Conservation (phyloP, 1,284 basidiomycete species). For the Mycosarcoma mackinlayi region DNA sequence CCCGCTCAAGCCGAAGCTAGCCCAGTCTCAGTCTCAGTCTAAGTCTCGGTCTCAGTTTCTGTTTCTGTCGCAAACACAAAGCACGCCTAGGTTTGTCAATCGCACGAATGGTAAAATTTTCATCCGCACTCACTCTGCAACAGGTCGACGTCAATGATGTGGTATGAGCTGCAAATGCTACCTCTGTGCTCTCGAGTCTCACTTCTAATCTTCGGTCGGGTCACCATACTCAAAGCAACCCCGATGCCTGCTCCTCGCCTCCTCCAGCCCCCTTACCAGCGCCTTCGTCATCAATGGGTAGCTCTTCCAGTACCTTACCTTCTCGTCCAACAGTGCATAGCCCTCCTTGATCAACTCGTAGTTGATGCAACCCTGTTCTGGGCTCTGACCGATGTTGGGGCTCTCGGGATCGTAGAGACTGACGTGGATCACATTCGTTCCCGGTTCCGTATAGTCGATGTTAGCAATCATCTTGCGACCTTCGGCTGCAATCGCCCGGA, state of each 20-base stretch:
- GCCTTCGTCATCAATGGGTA: conserved; percentile 43
- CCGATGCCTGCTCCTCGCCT: conserved; percentile 47
- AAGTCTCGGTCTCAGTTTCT: too few species aligned
- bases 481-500: conserved; percentile 52
- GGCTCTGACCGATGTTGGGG: conserved; percentile 35
- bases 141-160: not conserved
- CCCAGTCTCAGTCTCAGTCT: too few species aligned
- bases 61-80: too few species aligned
- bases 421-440: conserved; percentile 38
- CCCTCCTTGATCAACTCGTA: conserved; percentile 54
- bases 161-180: not conserved
- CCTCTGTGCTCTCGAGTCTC: not conserved
- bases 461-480: conserved; percentile 63
- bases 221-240: conserved; percentile 61
- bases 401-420: conserved; percentile 61
- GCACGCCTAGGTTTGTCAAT: too few species aligned
- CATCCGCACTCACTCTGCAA: not conserved
- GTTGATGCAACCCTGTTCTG: conserved; percentile 56
- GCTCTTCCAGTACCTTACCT: conserved; percentile 55
- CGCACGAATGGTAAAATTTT: not conserved
- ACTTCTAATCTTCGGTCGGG: conserved; percentile 45
- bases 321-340: conserved; percentile 51
- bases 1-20: too few species aligned
- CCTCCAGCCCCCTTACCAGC: conserved; percentile 41
- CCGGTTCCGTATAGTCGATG: conserved; percentile 56